Percentiles rank a stretch among this genome's conserved stretches.
Evolutionary conservation across 2,329 filamentous ascomycete species (phyloP).

Genomic region (Talaromyces sp.): DNA sequence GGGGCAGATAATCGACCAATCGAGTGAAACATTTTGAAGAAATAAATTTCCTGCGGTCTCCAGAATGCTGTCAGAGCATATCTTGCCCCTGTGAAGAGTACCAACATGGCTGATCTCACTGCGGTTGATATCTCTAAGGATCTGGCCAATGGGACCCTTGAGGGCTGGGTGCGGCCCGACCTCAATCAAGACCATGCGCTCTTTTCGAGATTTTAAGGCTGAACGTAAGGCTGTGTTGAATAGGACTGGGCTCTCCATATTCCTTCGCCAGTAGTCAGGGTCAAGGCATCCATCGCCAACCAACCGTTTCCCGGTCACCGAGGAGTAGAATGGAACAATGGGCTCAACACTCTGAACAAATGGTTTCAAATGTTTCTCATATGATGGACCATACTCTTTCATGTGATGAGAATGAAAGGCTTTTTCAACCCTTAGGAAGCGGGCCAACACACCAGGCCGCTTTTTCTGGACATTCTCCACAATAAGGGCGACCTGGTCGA

Average conservation of each 20-base stretch:
- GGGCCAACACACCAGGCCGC: slow-evolving; percentile 23
- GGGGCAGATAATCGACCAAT: not conserved
- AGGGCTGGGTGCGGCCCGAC: slow-evolving; percentile 34
- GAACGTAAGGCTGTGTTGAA: slow-evolving; percentile 29
- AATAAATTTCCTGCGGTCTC: not conserved
- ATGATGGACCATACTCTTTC: slow-evolving; percentile 29
- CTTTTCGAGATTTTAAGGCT: slow-evolving; percentile 10
- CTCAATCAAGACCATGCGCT: slow-evolving; percentile 22
- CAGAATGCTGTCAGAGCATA: slow-evolving; percentile 8
- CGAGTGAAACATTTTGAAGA: not conserved
- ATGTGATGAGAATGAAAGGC: slow-evolving; percentile 43
- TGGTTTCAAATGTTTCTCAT: slow-evolving; percentile 21
- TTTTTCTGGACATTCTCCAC: slow-evolving; percentile 21
- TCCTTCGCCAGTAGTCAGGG: slow-evolving; percentile 33
- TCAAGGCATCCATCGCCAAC: not conserved
- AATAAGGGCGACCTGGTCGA: slow-evolving; percentile 23
- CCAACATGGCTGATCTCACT: slow-evolving; percentile 22
- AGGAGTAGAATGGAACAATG: slow-evolving; percentile 16
- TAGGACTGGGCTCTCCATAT: slow-evolving; percentile 33
- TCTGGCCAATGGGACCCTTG: slow-evolving; percentile 25
- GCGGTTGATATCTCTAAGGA: not conserved
- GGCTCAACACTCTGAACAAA: not conserved
- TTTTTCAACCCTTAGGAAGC: slow-evolving; percentile 26
- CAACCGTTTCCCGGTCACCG: slow-evolving; percentile 22
- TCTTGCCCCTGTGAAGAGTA: slow-evolving; percentile 34